These are phyloP conservation scores for Halenospora varia DNA, from an alignment of 495 filamentous ascomycete species.

Conservation along the genomic window DNA sequence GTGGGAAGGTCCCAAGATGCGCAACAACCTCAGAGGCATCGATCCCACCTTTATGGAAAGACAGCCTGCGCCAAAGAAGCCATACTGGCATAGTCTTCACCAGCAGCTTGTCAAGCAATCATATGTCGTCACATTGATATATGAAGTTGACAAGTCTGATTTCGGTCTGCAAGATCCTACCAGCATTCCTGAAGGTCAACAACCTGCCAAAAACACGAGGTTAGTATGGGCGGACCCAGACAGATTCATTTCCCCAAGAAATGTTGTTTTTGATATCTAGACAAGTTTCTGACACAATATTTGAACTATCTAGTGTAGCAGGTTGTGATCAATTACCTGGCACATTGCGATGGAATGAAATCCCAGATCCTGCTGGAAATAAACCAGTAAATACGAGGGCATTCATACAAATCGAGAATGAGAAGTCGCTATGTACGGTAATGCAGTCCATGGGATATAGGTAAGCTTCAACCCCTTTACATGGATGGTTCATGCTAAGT, in stretches of 20 bases:
- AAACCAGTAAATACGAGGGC: slow-evolving; percentile 19
- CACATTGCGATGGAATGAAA: slow-evolving; percentile 18
- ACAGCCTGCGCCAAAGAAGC: slow-evolving; percentile 2
- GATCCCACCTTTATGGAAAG: slow-evolving; percentile 6
- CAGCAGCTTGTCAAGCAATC: slow-evolving; percentile 19
- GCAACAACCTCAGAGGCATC: slow-evolving; percentile 9
- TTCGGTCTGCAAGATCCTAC: slow-evolving; percentile 9
- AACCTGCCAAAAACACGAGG: not conserved
- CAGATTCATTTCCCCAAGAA: too few relatives aligned
- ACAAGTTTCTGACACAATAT: not conserved
- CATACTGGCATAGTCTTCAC: slow-evolving; percentile 10
- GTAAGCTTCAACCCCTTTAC: slow-evolving; percentile 1
- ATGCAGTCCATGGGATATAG: slow-evolving; percentile 10
- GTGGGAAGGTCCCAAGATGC: slow-evolving; percentile 15
- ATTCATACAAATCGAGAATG: slow-evolving; percentile 16
- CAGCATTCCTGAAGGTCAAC: not conserved
- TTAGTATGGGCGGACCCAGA: too few relatives aligned
- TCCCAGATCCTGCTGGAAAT: slow-evolving; percentile 16
- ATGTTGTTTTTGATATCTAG: not conserved
- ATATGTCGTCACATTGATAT: slow-evolving; percentile 17
- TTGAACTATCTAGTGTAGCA: not conserved
- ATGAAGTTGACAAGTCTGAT: slow-evolving; percentile 13
- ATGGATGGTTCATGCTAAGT: not conserved
- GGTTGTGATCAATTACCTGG: slow-evolving; percentile 16
- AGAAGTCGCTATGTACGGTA: slow-evolving; percentile 11